Base-by-base conservation (phyloP, 2,329 filamentous ascomycete genomes). In the Aureobasidium sp. region DNA sequence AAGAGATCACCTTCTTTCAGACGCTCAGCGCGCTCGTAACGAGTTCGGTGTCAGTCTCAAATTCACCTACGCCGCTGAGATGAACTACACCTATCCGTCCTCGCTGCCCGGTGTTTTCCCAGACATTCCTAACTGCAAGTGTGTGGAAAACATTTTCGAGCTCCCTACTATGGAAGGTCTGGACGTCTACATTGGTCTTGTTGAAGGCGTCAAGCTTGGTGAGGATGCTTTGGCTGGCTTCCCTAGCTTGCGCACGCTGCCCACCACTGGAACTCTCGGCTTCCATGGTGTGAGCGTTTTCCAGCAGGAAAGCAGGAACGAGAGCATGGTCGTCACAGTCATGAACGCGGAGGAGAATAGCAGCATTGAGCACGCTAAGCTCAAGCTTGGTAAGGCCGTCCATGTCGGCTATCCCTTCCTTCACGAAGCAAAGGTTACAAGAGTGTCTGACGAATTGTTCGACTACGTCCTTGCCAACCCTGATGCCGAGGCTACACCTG, bases 81-180 rank as follows among this genome's bases (percentile, higher is more conserved):
- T 87, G 29, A 83, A 91, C 67, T 96, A 85, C 61, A 78, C 80
- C 5, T 98, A 96, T 65, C 87, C 87, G 1, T 95, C 90, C 3
- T 93, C 91, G 4, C 76, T 97, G 57, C 81, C 86, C 14, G 91
- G 90, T 7, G 79, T 95, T 30, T 98, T 98, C 68, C 91, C 91
- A 0, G 89, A 96, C 62, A 79, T 98, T 42, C 76, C 81, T 6
- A 81, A 86, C 64, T 98, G 93, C 66, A 89, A 81, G 62, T 98
- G 94, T 63, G 81, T 97, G 29, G 89, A 95, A 70, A 98, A 98
- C 66, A 90, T 95, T 24, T 98, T 94, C 64, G 93, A 98, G 59
- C 77, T 98, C 30, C 94, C 94, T 6, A 87, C 85, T 3, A 88
- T 95, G 68, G 91, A 97, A 52, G 93, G 91, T 2, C 72, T 97